Percentiles rank a stretch among this genome's conserved stretches.
These are phyloP conservation scores for Blastocystis sp. DNA, from an alignment of 352 stramenopile species.

Conservation along the genomic window DNA sequence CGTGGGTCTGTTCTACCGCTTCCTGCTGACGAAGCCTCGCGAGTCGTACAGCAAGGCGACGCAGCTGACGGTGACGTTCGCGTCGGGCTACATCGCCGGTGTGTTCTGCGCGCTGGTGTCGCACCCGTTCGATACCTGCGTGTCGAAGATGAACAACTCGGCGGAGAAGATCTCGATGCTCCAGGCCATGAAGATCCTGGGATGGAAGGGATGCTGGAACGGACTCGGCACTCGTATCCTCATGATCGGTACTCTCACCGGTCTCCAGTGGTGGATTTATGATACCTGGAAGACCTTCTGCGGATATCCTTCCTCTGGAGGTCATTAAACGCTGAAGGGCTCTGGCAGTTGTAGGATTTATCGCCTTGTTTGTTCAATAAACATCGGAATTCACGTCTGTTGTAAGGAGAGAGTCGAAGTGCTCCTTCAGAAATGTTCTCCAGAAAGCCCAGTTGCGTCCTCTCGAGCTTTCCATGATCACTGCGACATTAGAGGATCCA, in stretches of 20 bases:
- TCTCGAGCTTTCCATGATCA: neutral
- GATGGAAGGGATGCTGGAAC: constrained; percentile 65
- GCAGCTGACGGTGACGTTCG: constrained; percentile 90
- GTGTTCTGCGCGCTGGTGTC: constrained; percentile 97
- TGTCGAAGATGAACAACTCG: constrained; percentile 90
- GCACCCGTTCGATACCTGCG: constrained; percentile 94
- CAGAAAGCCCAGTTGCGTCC: neutral
- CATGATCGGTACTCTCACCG: constrained; percentile 89
- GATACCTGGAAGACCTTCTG: constrained; percentile 85
- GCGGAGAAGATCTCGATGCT: constrained; percentile 74
- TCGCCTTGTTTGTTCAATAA: neutral
- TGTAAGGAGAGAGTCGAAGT: neutral
- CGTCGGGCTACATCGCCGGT: constrained; percentile 95
- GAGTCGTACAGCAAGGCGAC: constrained; percentile 81
- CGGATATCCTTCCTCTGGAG: constrained; percentile 81
- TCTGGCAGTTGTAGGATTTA: neutral
- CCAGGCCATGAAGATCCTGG: constrained; percentile 76
- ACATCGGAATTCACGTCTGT: neutral
- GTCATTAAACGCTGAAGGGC: constrained; percentile 59
- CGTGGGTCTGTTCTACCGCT: constrained; percentile 67
- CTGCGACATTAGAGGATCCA: neutral
- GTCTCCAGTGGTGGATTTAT: constrained; percentile 93
- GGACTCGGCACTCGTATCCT: constrained; percentile 84
- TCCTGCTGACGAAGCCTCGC: constrained; percentile 75
- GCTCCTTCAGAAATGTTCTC: neutral